A percentile compares a stretch with the other conserved stretches of the same genome.
Evolutionary conservation across 1,139 yeast species (phyloP).

Genomic region (Saccharomyces hybrid): DNA sequence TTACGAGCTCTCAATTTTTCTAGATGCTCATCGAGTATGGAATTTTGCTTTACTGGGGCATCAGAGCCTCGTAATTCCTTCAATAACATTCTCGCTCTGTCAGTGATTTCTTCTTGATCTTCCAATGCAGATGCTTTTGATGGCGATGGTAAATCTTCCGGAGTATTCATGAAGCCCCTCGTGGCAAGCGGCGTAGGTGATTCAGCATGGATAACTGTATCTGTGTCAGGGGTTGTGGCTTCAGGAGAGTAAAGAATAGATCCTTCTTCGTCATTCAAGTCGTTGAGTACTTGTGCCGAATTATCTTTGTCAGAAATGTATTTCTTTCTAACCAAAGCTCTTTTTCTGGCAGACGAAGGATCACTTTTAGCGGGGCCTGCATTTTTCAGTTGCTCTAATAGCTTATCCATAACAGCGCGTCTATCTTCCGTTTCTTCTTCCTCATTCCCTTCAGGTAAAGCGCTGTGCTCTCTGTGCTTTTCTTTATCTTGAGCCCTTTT

Average conservation of each 20-base stretch:
- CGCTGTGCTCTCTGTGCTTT: conserved; percentile 7
- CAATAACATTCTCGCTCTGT: conserved; percentile 28
- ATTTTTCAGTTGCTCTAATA: conserved; percentile 64
- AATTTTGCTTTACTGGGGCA: conserved; percentile 16
- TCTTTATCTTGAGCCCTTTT: conserved; percentile 21
- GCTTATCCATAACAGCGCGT: conserved; percentile 62
- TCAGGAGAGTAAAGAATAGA: conserved; percentile 25
- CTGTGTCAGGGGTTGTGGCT: conserved; percentile 1
- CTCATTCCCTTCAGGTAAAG: conserved; percentile 15
- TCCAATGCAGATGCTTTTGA: conserved; percentile 1
- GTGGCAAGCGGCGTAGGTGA: conserved; percentile 13
- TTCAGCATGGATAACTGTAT: conserved; percentile 4
- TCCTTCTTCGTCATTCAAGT: conserved; percentile 24
- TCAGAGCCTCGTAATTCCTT: conserved; percentile 28
- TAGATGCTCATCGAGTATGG: conserved; percentile 21
- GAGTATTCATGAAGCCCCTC: conserved; percentile 1
- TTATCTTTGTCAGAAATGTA: conserved; percentile 37
- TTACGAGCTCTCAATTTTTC: conserved; percentile 27
- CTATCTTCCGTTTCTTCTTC: conserved; percentile 35
- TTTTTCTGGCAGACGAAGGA: conserved; percentile 70
- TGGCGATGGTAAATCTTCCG: conserved; percentile 1
- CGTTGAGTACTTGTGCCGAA: conserved; percentile 9
- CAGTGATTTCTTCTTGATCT: conserved; percentile 21
- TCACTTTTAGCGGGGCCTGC: conserved; percentile 72
- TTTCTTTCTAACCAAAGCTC: conserved; percentile 69